A percentile compares a stretch with the other conserved stretches of the same genome.
Evolutionary conservation across 208 protist genomes (phyloP).

Genomic region (Trypanosoma cruzi): DNA sequence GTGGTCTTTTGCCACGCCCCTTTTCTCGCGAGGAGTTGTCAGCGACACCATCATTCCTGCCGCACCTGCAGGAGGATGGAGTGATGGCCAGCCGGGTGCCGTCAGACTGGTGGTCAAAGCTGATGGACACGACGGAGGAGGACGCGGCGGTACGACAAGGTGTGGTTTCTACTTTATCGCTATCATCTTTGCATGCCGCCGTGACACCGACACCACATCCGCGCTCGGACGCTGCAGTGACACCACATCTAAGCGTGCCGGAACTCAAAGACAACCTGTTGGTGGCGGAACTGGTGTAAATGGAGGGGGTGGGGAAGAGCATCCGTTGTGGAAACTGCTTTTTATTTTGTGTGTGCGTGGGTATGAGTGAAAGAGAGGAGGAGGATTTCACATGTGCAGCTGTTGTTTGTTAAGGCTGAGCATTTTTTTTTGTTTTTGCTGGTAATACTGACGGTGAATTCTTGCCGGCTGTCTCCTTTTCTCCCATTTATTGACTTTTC

Average conservation of each 20-base stretch:
- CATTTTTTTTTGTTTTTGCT: neutral
- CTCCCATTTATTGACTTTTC: constrained; percentile 2
- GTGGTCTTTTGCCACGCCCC: constrained; percentile 62
- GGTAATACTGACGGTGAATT: neutral
- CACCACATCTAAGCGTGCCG: constrained; percentile 24
- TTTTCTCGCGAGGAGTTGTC: constrained; percentile 43
- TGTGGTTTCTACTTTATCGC: neutral
- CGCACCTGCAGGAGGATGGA: constrained; percentile 53
- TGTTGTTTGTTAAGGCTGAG: neutral
- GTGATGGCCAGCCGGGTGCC: constrained; percentile 30
- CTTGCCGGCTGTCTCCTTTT: constrained; percentile 8
- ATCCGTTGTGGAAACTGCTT: neutral
- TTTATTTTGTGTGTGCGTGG: neutral
- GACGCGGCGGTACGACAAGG: neutral
- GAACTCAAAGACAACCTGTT: constrained; percentile 67
- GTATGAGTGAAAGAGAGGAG: no score
- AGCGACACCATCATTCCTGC: constrained; percentile 53
- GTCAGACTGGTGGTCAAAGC: constrained; percentile 10
- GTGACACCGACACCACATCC: constrained; percentile 17
- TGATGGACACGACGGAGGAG: neutral
- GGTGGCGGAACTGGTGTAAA: constrained; percentile 56
- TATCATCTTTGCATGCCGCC: neutral
- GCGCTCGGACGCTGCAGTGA: neutral
- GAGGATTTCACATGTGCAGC: no score
- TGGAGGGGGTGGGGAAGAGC: neutral